Evolutionary conservation across 192 early-diverging fungal genomes (phyloP).

Genomic region (Umbelopsis sp.): DNA sequence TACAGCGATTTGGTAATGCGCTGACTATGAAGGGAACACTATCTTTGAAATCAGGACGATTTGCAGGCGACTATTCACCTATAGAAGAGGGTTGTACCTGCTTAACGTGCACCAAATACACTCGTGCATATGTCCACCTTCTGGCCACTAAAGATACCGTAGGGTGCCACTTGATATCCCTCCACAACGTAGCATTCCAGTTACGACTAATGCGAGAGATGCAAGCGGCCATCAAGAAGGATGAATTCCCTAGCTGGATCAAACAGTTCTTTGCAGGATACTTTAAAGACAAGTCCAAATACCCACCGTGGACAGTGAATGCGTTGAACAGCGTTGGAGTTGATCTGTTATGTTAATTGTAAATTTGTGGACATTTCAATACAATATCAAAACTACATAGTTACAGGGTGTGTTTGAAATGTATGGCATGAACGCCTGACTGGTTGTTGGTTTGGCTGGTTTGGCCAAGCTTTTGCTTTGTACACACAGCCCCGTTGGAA

Average conservation of each 20-base stretch:
- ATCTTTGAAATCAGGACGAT: slow-evolving; percentile 63
- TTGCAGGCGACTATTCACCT: slow-evolving; percentile 64
- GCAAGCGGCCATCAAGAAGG: slow-evolving; percentile 67
- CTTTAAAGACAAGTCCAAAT: slow-evolving; percentile 60
- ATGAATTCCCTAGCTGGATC: slow-evolving; percentile 71
- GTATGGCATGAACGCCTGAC: neutral
- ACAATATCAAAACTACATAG: neutral
- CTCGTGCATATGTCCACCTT: slow-evolving; percentile 69
- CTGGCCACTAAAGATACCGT: slow-evolving; percentile 73
- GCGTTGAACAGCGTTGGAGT: slow-evolving; percentile 72
- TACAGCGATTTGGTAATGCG: slow-evolving; percentile 81
- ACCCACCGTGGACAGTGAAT: slow-evolving; percentile 75
- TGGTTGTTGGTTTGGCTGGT: neutral
- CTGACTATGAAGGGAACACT: slow-evolving; percentile 74
- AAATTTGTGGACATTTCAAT: neutral
- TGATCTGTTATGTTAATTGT: slow-evolving; percentile 42
- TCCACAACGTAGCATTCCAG: slow-evolving; percentile 88
- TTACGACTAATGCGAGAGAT: slow-evolving; percentile 82
- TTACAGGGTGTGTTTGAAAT: neutral
- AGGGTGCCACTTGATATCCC: slow-evolving; percentile 77
- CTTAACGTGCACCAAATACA: slow-evolving; percentile 73
- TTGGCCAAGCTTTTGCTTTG: neutral
- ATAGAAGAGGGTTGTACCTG: slow-evolving; percentile 82
- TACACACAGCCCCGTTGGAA: neutral
- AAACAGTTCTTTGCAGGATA: slow-evolving; percentile 68